These are phyloP conservation scores for Fusarium abutilonis DNA, from an alignment of 2,329 filamentous ascomycete genomes.

Conservation along the genomic window DNA sequence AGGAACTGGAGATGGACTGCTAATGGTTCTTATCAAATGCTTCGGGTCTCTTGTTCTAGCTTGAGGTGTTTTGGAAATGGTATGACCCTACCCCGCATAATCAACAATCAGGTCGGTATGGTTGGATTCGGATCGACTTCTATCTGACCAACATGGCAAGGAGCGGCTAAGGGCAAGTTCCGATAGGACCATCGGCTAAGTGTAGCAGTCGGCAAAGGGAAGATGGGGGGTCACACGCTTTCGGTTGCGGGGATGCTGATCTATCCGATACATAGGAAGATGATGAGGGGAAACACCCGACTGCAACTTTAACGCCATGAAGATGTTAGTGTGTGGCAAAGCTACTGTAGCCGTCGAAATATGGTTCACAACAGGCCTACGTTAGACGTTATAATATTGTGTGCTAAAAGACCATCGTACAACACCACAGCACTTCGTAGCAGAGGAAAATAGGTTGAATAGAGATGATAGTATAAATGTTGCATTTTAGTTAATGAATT, in stretches of 20 bases:
- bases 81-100: conserved; percentile 35
- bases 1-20: neutral
- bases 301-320: conserved; percentile 13
- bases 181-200: conserved; percentile 19
- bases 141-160: neutral
- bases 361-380: neutral
- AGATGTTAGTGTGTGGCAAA: neutral
- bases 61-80: conserved; percentile 1
- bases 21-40: conserved; percentile 12
- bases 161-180: conserved; percentile 30
- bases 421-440: neutral
- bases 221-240: neutral
- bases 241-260: conserved; percentile 29
- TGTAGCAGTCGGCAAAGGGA: conserved; percentile 16
- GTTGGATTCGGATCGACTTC: conserved; percentile 9
- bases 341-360: neutral
- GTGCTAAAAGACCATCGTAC: neutral
- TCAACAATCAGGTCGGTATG: conserved; percentile 12
- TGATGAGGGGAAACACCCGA: conserved; percentile 4
- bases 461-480: neutral
- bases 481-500: neutral
- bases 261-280: conserved; percentile 5
- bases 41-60: conserved; percentile 12
- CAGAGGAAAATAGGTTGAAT: neutral
- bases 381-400: no score